Evolutionary conservation across 163 green algal genomes (phyloP), one percentile per base, ranked within the genome.

Genomic region (Chloroidium sp.): DNA sequence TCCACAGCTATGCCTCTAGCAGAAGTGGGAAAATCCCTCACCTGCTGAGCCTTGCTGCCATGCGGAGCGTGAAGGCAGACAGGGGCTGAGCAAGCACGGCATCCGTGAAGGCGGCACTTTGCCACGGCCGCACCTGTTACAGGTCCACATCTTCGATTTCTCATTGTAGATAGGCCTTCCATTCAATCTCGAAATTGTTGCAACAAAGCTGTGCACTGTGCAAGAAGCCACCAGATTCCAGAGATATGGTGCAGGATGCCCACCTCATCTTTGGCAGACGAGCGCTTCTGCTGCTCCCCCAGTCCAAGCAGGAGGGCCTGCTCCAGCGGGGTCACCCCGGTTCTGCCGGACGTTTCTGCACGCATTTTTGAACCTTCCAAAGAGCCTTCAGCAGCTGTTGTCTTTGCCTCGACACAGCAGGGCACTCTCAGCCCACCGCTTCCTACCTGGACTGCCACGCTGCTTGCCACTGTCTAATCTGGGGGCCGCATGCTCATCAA

Each of bases 91-190:
- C 62, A 64, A 93, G 82, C 74, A 97, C 91, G 0, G 90, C 90
- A 62, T 97, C 93, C 1, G 90, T 78, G 76, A 92, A 97, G 0
- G 93, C 92, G 2, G 90, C 89, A 87, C 94, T 91, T 83, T 95
- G 83, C 92, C 91, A 96, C 36, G 36, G 36, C 36, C 36, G 36
- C 36, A 36, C 36, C 36, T 36, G 36, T 36, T 36, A 36, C 36
- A 36, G 36, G 36, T 36, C 36, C 36, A 36, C 36, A 36, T 36
- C 36, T 36, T 36, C 36, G 36, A 36, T 36, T 36, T 36, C 36
- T 36, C 36, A 36, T 36, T 36, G 36, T 36, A 36, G 36, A 36
- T 36, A 36, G 36, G 36, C 36, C 36, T 36, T 36, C 36, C 36
- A 36, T 36, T 36, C 36, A 36, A 36, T 36, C 36, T 36, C 36